Base-by-base conservation (phyloP, 345 rosid genomes). In the Eucalyptus regnans region DNA sequence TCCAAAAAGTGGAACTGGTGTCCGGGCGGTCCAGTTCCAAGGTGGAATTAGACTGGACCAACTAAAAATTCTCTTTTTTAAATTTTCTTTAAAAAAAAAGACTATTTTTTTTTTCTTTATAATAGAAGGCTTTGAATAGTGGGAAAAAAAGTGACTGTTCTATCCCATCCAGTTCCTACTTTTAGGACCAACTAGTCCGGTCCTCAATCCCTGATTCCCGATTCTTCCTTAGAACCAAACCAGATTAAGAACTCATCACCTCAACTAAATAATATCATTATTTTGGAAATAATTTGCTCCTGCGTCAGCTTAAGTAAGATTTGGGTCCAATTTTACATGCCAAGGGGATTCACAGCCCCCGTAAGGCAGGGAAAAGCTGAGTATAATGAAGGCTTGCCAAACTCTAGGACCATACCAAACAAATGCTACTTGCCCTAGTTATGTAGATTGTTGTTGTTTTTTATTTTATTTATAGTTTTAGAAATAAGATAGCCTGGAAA, bases 1-100 rank as follows among this genome's bases (percentile, higher is more conserved):
- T 52, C 58, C 58, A 52, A 52, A 52, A 52, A 8, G 10, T 52
- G 25, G 0, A 52, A 20, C 2, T 1, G 0, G 5, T 52, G 5
- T 52, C 0, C 0, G 0, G 5, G 10, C 0, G 0, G 58, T 52
- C 58, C 5, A 52, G 0, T 3, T 52, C 25, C 10, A 20, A 52
- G 2, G 25, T 7, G 10, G 58, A 52, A 18, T 7, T 20, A 4
- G 1, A 20, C 2, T 1, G 5, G 58, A 52, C 9, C 23, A 52
- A 52, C 10, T 20, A 52, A 52, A 52, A 52, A 52, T 52, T 52
- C 23, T 52, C 58, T 52, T 52, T 52, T 52, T 7, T 0, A 51
- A 51, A 51, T 17, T 51, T 51, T 51, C 23, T 51, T 16, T 0
- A 52, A 7, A 52, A 3, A 51, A 18, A 52, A 52, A 7, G 23